A percentile compares a stretch with the other conserved stretches of the same genome.
These are phyloP conservation scores for Escovopsis sp. DNA, from an alignment of 2,329 filamentous ascomycete genomes.

Conservation along the genomic window DNA sequence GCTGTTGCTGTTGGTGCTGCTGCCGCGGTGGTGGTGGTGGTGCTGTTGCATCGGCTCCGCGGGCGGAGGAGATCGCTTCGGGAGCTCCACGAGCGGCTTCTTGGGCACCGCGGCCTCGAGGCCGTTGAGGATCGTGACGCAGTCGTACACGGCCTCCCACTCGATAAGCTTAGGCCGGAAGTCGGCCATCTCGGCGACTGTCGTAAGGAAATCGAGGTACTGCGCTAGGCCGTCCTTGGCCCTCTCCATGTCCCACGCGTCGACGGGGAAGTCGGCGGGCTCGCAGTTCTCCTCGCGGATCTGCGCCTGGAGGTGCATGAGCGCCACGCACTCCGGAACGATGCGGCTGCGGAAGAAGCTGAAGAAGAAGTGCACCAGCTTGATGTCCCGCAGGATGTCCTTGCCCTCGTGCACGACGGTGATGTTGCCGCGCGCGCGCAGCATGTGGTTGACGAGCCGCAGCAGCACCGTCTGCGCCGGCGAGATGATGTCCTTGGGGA, in stretches of 20 bases:
- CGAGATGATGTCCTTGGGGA: constrained; percentile 90
- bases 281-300: constrained; percentile 64
- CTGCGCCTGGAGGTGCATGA: constrained; percentile 85
- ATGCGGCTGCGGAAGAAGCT: constrained; percentile 85
- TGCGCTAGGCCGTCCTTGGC: constrained; percentile 91
- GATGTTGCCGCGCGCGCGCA: constrained; percentile 39
- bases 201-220: constrained; percentile 85
- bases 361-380: constrained; percentile 73
- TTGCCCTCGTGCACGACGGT: constrained; percentile 29
- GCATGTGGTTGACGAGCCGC: constrained; percentile 80
- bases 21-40: too few species aligned
- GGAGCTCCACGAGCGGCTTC: constrained; percentile 45
- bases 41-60: constrained; percentile 11
- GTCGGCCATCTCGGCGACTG: constrained; percentile 70
- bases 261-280: constrained; percentile 79
- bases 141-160: constrained; percentile 82
- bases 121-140: constrained; percentile 73
- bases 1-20: constrained; percentile 21
- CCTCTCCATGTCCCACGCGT: constrained; percentile 94
- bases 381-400: constrained; percentile 41
- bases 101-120: constrained; percentile 80
- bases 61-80: constrained; percentile 15
- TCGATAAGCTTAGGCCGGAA: constrained; percentile 76
- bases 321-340: constrained; percentile 83
- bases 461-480: constrained; percentile 88